phyloP scores from a whole-genome alignment of 169 alveolate genomes.

The Eimeria acervulina region DNA sequence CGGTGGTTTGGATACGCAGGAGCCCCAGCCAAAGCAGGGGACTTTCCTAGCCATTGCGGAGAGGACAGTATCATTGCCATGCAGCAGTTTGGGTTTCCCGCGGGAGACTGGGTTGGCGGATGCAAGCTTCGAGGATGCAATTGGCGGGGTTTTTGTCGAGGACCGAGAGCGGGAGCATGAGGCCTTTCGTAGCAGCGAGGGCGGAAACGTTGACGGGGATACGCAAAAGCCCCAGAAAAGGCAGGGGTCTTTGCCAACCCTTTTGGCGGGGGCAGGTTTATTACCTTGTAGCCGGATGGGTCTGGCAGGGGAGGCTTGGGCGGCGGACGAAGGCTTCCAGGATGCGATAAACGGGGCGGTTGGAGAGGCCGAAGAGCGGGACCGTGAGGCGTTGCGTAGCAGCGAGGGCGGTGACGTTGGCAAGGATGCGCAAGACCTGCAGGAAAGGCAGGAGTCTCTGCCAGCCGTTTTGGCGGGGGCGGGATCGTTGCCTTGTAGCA shows the following conservation, averaged over 20 bases:
- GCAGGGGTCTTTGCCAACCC: background rate
- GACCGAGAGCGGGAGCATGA: background rate
- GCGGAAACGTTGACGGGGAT: background rate
- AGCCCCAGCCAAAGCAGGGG: background rate
- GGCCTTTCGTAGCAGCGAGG: background rate
- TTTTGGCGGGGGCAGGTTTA: background rate
- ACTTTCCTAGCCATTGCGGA: background rate
- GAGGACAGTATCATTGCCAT: background rate
- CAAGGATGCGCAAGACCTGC: background rate
- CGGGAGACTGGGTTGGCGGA: background rate
- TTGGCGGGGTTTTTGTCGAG: background rate
- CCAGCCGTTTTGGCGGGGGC: background rate
- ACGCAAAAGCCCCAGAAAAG: background rate
- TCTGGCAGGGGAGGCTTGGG: background rate
- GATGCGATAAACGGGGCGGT: background rate
- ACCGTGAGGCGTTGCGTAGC: background rate
- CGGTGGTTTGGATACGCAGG: background rate
- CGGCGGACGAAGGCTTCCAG: background rate
- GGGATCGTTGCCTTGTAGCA: background rate
- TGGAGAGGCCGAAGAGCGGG: background rate
- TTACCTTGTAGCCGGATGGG: background rate
- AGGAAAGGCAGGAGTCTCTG: background rate
- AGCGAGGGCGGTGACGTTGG: background rate
- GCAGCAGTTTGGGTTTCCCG: background rate
- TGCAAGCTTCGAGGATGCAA: background rate